phyloP scores from a whole-genome alignment of 441 rosid species.

The Populus hybrid region DNA sequence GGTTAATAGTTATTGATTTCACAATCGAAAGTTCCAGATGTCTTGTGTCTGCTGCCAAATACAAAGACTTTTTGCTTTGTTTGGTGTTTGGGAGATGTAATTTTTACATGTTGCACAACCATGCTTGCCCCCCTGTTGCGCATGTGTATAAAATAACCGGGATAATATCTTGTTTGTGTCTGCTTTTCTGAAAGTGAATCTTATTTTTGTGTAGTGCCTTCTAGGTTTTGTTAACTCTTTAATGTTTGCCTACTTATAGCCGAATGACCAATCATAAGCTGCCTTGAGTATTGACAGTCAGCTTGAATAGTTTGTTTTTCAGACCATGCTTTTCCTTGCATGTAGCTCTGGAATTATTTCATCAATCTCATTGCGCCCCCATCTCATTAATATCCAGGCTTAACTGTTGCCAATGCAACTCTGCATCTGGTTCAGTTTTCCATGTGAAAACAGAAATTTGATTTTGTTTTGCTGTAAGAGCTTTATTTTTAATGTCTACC shows the following conservation, averaged over 20 bases:
- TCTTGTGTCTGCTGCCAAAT: background rate
- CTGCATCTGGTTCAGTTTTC: conserved; percentile 3
- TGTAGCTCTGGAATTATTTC: background rate
- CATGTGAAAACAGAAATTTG: background rate
- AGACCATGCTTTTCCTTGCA: background rate
- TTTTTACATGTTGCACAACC: background rate
- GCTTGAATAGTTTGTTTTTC: background rate
- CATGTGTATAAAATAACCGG: background rate
- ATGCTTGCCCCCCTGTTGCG: background rate
- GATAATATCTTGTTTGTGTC: background rate
- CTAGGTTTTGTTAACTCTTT: background rate
- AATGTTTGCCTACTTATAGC: background rate
- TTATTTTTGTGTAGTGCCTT: background rate
- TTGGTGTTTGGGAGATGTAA: background rate
- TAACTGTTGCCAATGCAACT: background rate
- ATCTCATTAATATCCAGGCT: background rate
- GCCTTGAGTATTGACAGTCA: background rate
- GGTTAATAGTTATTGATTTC: background rate
- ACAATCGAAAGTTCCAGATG: background rate
- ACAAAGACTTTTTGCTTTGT: too few relatives aligned
- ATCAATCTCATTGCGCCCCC: background rate
- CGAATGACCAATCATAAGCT: background rate
- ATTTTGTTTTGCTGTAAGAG: background rate
- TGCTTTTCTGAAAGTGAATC: background rate
- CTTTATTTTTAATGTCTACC: conserved; percentile 6